These are phyloP conservation scores for Orbilia blumenaviensis DNA, from an alignment of 2,329 filamentous ascomycete genomes.

Conservation along the genomic window DNA sequence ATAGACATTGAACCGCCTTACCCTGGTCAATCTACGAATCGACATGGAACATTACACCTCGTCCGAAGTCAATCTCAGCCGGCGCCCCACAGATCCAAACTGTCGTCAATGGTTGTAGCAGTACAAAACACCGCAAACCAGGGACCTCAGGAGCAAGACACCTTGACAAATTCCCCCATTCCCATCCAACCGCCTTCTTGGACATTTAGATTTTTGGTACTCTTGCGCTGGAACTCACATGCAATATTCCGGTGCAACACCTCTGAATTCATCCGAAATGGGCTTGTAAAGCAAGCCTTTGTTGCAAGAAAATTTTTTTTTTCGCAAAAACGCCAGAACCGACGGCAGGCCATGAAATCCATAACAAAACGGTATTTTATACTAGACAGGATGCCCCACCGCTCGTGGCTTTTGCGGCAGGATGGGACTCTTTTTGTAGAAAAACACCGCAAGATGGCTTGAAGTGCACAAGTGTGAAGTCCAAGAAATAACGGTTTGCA, in stretches of 20 bases:
- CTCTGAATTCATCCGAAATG: constrained; percentile 13
- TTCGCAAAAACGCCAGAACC: constrained; percentile 12
- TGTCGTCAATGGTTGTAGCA: constrained; percentile 7
- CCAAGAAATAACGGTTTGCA: constrained; percentile 19
- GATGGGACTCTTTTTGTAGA: constrained; percentile 11
- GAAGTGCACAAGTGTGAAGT: constrained; percentile 11
- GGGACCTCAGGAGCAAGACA: constrained; percentile 2
- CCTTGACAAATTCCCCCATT: not conserved
- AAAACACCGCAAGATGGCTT: constrained; percentile 21
- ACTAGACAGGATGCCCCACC: constrained; percentile 4
- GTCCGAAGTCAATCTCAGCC: constrained; percentile 11
- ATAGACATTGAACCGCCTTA: not conserved
- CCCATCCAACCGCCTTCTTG: not conserved
- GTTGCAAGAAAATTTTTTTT: constrained; percentile 9
- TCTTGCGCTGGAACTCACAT: not conserved
- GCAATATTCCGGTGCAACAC: constrained; percentile 12
- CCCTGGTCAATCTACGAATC: not conserved
- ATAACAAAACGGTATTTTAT: constrained; percentile 11
- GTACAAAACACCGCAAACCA: constrained; percentile 7
- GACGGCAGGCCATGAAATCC: not conserved
- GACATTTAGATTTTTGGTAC: not conserved
- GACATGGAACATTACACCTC: not conserved
- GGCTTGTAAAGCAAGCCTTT: constrained; percentile 2
- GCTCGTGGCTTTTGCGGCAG: constrained; percentile 9
- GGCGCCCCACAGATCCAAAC: constrained; percentile 6